Evolutionary conservation across 352 stramenopile genomes (phyloP), one percentile per base, ranked within the genome.

Genomic region (Globisporangium paddicum): DNA sequence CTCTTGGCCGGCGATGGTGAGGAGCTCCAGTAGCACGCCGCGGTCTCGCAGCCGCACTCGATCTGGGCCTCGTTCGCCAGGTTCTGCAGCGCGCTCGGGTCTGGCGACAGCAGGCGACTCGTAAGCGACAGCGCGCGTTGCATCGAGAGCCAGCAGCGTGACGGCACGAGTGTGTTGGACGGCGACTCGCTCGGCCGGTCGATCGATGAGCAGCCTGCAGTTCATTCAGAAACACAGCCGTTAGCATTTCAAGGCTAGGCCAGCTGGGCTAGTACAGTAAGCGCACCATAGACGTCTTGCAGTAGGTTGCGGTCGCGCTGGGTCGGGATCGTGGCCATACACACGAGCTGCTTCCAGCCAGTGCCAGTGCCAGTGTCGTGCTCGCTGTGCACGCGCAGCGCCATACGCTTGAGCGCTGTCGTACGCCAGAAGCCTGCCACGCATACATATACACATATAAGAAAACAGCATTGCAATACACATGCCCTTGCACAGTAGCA

Each of bases 31-130:
- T 93, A 93, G 68, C 83, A 93, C 30, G 82, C 45, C 61, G 6
- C 63, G 62, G 44, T 82, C 69, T 54, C 78, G 60, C 84, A 93
- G 48, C 84, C 81, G 51, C 84, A 93, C 23, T 89, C 66, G 18
- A 80, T 68, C 59, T 90, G 82, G 9, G 77, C 60, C 10, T 73
- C 62, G 45, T 79, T 72, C 16, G 67, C 69, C 6, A 86, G 70
- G 34, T 65, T 67, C 23, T 83, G 60, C 45, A 79, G 68, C 13
- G 72, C 68, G 18, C 57, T 44, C 3, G 74, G 62, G 49, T 79
- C 58, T 30, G 9, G 44, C 55, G 19, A n/a, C 21, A 11, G 10
- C 19, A 35, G 19, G 10, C 28, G 47, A 9, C 47, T 25, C 28
- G 44, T 59, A 23, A 59, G 46, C 48, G 77, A 60, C 19, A 78